Evolutionary conservation across 371 early-diverging fungal genomes (phyloP).

Genomic region (Astathelohania contejeani): DNA sequence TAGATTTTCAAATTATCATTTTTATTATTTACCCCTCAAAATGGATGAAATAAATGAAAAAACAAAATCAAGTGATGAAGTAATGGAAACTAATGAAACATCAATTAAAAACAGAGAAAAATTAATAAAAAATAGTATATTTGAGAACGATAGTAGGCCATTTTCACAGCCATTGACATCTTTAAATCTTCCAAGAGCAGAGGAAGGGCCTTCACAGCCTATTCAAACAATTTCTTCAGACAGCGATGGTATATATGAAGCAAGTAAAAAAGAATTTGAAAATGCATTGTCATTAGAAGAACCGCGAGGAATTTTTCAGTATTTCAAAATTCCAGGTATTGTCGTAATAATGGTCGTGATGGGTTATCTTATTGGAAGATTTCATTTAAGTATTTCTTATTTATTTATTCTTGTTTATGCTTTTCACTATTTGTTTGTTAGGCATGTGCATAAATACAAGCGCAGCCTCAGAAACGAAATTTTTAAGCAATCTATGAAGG

Average conservation of each 20-base stretch:
- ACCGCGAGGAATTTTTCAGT: constrained; percentile 29
- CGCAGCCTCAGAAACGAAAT: constrained; percentile 42
- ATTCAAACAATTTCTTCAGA: too few species aligned
- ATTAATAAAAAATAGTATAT: too few species aligned
- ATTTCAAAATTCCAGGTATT: constrained; percentile 44
- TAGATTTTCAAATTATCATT: too few species aligned
- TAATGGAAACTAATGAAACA: too few species aligned
- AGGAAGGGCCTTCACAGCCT: too few species aligned
- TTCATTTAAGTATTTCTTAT: constrained; percentile 30
- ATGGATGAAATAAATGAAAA: too few species aligned
- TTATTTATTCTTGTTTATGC: constrained; percentile 43
- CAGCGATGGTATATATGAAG: neutral
- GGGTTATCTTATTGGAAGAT: constrained; percentile 47
- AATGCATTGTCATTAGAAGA: constrained; percentile 44
- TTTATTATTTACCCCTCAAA: too few species aligned
- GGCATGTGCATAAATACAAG: constrained; percentile 44
- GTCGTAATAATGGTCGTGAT: constrained; percentile 36
- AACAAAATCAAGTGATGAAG: too few species aligned
- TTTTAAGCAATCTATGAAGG: constrained; percentile 32
- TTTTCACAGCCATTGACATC: too few species aligned
- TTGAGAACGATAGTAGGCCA: too few species aligned
- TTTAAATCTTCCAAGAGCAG: too few species aligned
- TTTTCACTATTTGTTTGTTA: constrained; percentile 40
- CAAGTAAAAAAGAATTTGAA: constrained; percentile 5
- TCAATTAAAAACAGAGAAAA: too few species aligned